phyloP scores from a whole-genome alignment of 176 grass and related monocot genomes.

The Ensete glaucum region DNA sequence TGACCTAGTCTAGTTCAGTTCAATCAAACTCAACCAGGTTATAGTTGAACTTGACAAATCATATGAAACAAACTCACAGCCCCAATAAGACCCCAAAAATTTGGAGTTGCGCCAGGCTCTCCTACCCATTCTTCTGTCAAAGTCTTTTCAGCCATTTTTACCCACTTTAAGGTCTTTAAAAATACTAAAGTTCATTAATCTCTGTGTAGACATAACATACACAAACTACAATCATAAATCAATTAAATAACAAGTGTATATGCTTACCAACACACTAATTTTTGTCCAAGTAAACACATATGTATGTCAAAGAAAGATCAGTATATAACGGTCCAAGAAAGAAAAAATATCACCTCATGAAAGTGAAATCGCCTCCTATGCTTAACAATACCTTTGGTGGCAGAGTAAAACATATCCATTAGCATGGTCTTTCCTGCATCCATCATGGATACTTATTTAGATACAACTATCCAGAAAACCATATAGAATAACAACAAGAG shows the following conservation, averaged over 20 bases:
- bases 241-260: background rate
- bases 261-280: background rate
- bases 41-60: too few species aligned
- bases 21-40: too few species aligned
- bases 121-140: too few species aligned
- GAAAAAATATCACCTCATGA: conserved; percentile 60
- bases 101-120: background rate
- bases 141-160: too few species aligned
- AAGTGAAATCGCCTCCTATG: conserved; percentile 86
- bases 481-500: too few species aligned
- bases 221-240: background rate
- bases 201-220: background rate
- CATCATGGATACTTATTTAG: background rate
- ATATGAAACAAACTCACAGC: too few species aligned
- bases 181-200: background rate
- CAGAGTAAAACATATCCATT: conserved; percentile 95
- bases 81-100: background rate
- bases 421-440: conserved; percentile 85
- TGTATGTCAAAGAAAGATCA: background rate
- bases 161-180: background rate
- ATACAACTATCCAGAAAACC: background rate
- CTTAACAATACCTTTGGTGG: conserved; percentile 77
- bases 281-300: background rate
- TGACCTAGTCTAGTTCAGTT: too few species aligned
- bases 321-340: background rate